Evolutionary conservation across 305 asterid genomes (phyloP).

Genomic region (Fraxinus xanthoxyloides): DNA sequence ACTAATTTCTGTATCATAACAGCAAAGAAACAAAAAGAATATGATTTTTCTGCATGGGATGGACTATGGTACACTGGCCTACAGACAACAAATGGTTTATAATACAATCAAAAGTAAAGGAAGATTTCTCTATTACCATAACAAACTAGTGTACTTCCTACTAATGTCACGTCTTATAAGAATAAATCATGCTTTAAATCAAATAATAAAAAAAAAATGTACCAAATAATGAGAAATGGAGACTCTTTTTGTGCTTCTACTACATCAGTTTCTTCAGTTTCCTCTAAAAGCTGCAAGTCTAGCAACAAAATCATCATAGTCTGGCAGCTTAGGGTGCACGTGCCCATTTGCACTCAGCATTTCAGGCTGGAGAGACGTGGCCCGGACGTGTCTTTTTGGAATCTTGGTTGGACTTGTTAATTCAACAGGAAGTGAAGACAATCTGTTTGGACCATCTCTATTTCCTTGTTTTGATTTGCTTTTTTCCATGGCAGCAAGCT

Average conservation of each 20-base stretch:
- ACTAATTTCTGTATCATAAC: not conserved
- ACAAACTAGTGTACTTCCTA: not conserved
- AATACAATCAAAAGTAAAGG: not conserved
- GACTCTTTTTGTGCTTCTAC: not conserved
- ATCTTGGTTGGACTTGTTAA: slow-evolving; percentile 26
- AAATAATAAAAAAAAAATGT: not conserved
- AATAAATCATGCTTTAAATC: not conserved
- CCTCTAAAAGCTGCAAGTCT: slow-evolving; percentile 53
- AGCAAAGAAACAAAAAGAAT: not conserved
- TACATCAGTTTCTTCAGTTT: slow-evolving; percentile 15
- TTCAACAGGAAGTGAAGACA: slow-evolving; percentile 52
- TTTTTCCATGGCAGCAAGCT: slow-evolving; percentile 13
- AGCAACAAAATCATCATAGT: slow-evolving; percentile 80
- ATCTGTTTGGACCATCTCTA: slow-evolving; percentile 38
- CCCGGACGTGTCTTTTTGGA: slow-evolving; percentile 38
- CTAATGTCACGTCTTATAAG: not conserved
- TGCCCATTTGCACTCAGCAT: slow-evolving; percentile 34
- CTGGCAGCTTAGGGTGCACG: slow-evolving; percentile 77
- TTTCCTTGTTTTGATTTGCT: slow-evolving; percentile 24
- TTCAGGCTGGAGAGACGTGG: slow-evolving; percentile 53
- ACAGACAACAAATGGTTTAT: slow-evolving; percentile 8
- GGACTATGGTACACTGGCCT: not conserved
- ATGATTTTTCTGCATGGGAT: not conserved
- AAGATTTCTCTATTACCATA: not conserved
- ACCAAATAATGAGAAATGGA: not conserved